Conservation (phyloP, 495 filamentous ascomycete genomes). For the Tricharina praecox region DNA sequence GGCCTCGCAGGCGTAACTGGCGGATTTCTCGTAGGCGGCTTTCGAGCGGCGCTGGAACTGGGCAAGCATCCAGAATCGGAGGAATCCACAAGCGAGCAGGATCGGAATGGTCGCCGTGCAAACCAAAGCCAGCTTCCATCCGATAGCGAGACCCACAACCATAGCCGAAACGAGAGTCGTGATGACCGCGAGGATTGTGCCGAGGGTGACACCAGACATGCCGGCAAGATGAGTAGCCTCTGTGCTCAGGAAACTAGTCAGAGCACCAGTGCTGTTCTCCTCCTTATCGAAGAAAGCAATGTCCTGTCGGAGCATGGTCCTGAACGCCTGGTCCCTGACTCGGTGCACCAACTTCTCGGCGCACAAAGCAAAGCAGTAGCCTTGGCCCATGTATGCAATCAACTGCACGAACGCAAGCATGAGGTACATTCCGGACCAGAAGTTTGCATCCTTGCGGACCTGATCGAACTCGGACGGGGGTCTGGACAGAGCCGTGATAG, state of each 20-base stretch:
- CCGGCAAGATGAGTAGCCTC: constrained; percentile 73
- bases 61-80: constrained; percentile 68
- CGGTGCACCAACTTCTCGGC: constrained; percentile 70
- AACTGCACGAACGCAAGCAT: constrained; percentile 75
- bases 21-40: constrained; percentile 53
- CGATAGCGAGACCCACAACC: constrained; percentile 48
- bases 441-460: constrained; percentile 53
- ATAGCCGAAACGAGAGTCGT: constrained; percentile 59
- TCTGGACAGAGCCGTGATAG: constrained; percentile 50
- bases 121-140: constrained; percentile 84
- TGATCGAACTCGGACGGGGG: constrained; percentile 32
- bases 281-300: constrained; percentile 76
- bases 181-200: constrained; percentile 56
- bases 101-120: constrained; percentile 63
- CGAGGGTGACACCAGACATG: constrained; percentile 63
- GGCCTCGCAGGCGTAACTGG: constrained; percentile 77
- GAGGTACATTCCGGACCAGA: constrained; percentile 89
- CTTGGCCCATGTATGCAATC: constrained; percentile 49
- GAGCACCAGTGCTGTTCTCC: constrained; percentile 65
- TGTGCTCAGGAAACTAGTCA: constrained; percentile 72
- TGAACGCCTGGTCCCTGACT: constrained; percentile 62
- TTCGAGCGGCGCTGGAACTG: constrained; percentile 56
- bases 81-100: constrained; percentile 63
- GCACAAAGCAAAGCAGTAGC: constrained; percentile 63
- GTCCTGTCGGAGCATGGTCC: constrained; percentile 80